A percentile compares a stretch with the other conserved stretches of the same genome.
Evolutionary conservation across 1,284 basidiomycete species (phyloP).

Genomic region (Cutaneotrichosporon spelunceum): DNA sequence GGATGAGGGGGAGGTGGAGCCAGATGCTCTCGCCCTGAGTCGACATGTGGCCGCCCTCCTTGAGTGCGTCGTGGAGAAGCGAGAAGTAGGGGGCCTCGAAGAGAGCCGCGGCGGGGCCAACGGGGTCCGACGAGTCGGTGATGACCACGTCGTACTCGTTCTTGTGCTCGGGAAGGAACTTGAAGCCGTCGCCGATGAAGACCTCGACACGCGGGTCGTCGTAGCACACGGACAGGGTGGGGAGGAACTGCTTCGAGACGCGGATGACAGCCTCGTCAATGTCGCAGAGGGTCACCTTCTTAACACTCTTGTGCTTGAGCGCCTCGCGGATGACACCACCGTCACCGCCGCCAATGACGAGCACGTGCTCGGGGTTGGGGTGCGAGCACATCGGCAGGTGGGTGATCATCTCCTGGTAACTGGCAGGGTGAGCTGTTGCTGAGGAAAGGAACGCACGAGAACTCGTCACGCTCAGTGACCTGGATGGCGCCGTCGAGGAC

Average conservation of each 20-base stretch:
- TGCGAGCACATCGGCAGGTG: constrained; percentile 93
- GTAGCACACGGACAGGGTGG: constrained; percentile 87
- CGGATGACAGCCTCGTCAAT: constrained; percentile 98
- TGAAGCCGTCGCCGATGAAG: constrained; percentile 93
- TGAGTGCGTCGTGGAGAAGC: constrained; percentile 83
- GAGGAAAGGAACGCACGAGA: constrained; percentile 65
- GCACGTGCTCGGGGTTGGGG: constrained; percentile 91
- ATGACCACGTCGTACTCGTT: constrained; percentile 96
- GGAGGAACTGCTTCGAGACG: constrained; percentile 88
- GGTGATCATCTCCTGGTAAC: constrained; percentile 99
- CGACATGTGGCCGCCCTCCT: constrained; percentile 87
- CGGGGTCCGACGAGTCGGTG: constrained; percentile 97
- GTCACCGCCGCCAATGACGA: constrained; percentile 96
- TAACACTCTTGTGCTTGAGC: constrained; percentile 87
- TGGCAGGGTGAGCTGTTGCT: constrained; percentile 44
- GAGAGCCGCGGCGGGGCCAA: constrained; percentile 88
- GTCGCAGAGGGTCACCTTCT: constrained; percentile 92
- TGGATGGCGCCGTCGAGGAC: constrained; percentile 95
- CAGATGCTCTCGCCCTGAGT: constrained; percentile 96
- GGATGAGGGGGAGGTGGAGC: constrained; percentile 89
- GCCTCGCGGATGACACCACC: constrained; percentile 96
- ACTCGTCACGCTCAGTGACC: constrained; percentile 96
- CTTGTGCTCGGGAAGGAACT: constrained; percentile 87
- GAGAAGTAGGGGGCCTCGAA: constrained; percentile 98
- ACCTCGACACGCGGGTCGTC: constrained; percentile 80